Evolutionary conservation across 2,329 filamentous ascomycete genomes (phyloP), one percentile per base, ranked within the genome.

Genomic region (Clathrospora elynae): DNA sequence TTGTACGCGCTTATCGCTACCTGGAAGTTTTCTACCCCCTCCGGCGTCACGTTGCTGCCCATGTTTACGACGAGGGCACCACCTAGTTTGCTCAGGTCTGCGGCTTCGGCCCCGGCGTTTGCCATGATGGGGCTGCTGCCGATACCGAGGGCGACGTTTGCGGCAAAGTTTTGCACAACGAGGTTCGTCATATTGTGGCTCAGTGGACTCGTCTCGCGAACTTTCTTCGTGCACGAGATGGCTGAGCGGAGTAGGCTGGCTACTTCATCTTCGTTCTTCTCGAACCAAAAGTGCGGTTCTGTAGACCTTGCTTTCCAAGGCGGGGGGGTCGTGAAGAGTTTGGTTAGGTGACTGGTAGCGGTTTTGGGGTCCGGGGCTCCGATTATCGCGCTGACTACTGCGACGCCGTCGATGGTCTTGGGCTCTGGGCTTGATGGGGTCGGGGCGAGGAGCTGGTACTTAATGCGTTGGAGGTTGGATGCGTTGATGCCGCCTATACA

Each of bases 101-200:
- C 67, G 0, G 90, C 90, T 75, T 97, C 92, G 35, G 84, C 81
- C 17, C 85, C 88, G 60, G 91, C 88, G 68, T 88, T 91, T 6
- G 90, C 85, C 92, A 97, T 97, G 70, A 96, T 96, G 25, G 92
- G 92, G 13, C 87, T 93, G 9, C 88, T 87, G 23, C 92, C 92
- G 37, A 95, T 79, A 22, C 86, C 83, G 11, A 96, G 79, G 25
- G 89, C 90, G 3, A 96, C 86, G 63, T 95, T 96, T 37, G 93
- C 92, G 11, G 91, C 88, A 61, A 97, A 88, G 72, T 96, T 96
- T 63, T 96, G 90, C 14, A 96, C 92, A 0, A 97, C 92, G 37
- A 91, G 78, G 67, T 97, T 97, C 38, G 93, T 97, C 89, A 97
- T 97, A 72, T 96, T 96, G 73, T 97, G 92, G 35, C 87, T 87